Evolutionary conservation across 768 basidiomycete genomes (phyloP).

Genomic region (Lactarius deliciosus): DNA sequence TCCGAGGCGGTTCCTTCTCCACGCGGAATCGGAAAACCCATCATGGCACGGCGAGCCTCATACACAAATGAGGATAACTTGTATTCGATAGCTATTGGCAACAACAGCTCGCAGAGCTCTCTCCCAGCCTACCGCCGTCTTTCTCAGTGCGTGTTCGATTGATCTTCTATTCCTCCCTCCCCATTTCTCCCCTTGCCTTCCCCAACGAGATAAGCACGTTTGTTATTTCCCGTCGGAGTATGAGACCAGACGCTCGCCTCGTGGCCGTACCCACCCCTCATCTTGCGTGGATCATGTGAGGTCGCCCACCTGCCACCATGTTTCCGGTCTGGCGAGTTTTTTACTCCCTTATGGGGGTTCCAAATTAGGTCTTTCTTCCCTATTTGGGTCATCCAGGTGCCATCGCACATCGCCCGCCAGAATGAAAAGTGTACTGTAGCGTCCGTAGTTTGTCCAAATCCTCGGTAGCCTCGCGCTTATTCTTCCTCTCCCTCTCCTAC

Average conservation of each 20-base stretch:
- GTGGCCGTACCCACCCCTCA: slow-evolving; percentile 12
- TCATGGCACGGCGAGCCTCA: slow-evolving; percentile 24
- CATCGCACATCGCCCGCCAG: background rate
- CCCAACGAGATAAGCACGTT: slow-evolving; percentile 15
- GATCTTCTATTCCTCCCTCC: background rate
- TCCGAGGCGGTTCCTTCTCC: slow-evolving; percentile 13
- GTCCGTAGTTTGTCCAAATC: slow-evolving; percentile 12
- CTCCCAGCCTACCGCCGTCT: slow-evolving; percentile 17
- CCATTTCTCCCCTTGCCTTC: background rate
- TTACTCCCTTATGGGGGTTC: slow-evolving; percentile 14
- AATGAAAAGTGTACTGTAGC: background rate
- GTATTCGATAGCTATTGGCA: background rate
- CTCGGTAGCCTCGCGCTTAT: slow-evolving; percentile 27
- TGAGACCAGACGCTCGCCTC: slow-evolving; percentile 18
- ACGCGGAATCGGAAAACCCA: slow-evolving; percentile 20
- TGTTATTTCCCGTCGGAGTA: slow-evolving; percentile 7
- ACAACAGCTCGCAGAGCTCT: slow-evolving; percentile 17
- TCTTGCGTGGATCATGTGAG: slow-evolving; percentile 20
- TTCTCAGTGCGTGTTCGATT: slow-evolving; percentile 25
- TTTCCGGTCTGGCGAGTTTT: slow-evolving; percentile 10
- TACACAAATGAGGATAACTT: slow-evolving; percentile 25
- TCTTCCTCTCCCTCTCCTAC: background rate
- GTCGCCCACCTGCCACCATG: slow-evolving; percentile 2
- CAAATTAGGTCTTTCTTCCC: slow-evolving; percentile 9
- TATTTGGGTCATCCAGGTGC: slow-evolving; percentile 13